Percentiles rank a stretch among this genome's conserved stretches.
Evolutionary conservation across 2,329 filamentous ascomycete species (phyloP).

Genomic region (Coniochaeta pulveracea): DNA sequence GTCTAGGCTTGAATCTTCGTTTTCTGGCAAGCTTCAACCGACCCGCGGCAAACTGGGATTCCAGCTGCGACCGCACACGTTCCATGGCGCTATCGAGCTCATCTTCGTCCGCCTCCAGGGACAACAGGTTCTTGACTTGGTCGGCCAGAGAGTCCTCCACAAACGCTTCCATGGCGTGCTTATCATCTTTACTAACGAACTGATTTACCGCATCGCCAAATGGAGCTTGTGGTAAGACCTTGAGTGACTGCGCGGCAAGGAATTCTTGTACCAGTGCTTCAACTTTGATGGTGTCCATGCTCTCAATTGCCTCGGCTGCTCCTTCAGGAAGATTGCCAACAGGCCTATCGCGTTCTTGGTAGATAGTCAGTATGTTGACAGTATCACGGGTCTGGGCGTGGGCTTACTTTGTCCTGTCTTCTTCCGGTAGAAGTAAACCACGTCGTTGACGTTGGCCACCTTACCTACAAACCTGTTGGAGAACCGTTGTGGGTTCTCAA

Average conservation of each 20-base stretch:
- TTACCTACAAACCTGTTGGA: conserved; percentile 84
- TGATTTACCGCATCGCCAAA: conserved; percentile 89
- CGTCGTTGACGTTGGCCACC: conserved; percentile 89
- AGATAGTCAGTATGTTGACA: neutral
- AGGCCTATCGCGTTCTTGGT: conserved; percentile 9
- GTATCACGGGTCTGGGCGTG: too few relatives aligned
- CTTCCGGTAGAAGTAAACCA: conserved; percentile 86
- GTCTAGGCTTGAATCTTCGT: conserved; percentile 59
- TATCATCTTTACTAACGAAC: conserved; percentile 93
- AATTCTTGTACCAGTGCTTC: conserved; percentile 84
- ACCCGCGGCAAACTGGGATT: conserved; percentile 59
- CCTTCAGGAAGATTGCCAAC: conserved; percentile 52
- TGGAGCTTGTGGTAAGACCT: conserved; percentile 82
- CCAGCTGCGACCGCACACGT: conserved; percentile 55
- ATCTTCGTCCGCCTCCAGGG: conserved; percentile 55
- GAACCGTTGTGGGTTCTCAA: conserved; percentile 92
- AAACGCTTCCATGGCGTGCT: conserved; percentile 77
- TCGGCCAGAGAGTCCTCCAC: conserved; percentile 59
- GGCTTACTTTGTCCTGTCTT: conserved; percentile 50
- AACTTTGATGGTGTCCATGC: conserved; percentile 70
- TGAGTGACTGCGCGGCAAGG: conserved; percentile 75
- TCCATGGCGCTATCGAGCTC: conserved; percentile 67
- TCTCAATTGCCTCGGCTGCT: conserved; percentile 46
- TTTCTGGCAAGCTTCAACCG: conserved; percentile 33
- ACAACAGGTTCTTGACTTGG: conserved; percentile 60